phyloP scores from a whole-genome alignment of 2,329 filamentous ascomycete species.

The Fusarium torulosum region DNA sequence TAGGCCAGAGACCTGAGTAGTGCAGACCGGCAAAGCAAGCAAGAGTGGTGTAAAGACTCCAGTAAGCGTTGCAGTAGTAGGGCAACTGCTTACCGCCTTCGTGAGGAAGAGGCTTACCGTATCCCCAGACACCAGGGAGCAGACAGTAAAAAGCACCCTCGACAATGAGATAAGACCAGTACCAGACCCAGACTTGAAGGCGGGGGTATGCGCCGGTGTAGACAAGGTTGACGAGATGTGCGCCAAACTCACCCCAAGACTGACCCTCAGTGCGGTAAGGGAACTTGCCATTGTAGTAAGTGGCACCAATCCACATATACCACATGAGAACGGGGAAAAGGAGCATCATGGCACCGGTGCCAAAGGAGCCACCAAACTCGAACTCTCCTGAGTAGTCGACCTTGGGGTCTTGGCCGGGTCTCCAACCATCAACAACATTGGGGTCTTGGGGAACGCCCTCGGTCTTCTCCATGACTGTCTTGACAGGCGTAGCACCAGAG shows the following conservation, averaged over 20 bases:
- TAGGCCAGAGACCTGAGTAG: conserved; percentile 83
- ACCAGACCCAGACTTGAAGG: conserved; percentile 87
- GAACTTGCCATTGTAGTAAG: conserved; percentile 88
- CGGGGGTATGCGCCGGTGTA: conserved; percentile 89
- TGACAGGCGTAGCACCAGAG: conserved; percentile 23
- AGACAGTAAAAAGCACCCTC: conserved; percentile 86
- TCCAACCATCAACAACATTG: conserved; percentile 66
- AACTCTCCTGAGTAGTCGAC: conserved; percentile 73
- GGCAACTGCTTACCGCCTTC: conserved; percentile 85
- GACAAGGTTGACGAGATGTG: conserved; percentile 77
- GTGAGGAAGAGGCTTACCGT: conserved; percentile 89
- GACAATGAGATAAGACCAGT: conserved; percentile 92
- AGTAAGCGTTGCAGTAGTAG: conserved; percentile 94
- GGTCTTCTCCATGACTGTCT: conserved; percentile 35
- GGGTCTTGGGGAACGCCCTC: conserved; percentile 38
- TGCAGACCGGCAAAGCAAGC: conserved; percentile 78
- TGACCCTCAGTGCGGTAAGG: conserved; percentile 76
- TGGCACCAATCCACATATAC: conserved; percentile 99
- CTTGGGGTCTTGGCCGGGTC: conserved; percentile 70
- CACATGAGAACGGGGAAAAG: conserved; percentile 96
- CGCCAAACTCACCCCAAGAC: conserved; percentile 76
- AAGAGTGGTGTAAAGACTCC: conserved; percentile 90
- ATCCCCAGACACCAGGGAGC: conserved; percentile 87
- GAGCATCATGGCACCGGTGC: conserved; percentile 87
- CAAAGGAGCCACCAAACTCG: conserved; percentile 91